Evolutionary conservation across 192 early-diverging fungal genomes (phyloP), one percentile per base, ranked within the genome.

Genomic region (Backusella mclennaniae): DNA sequence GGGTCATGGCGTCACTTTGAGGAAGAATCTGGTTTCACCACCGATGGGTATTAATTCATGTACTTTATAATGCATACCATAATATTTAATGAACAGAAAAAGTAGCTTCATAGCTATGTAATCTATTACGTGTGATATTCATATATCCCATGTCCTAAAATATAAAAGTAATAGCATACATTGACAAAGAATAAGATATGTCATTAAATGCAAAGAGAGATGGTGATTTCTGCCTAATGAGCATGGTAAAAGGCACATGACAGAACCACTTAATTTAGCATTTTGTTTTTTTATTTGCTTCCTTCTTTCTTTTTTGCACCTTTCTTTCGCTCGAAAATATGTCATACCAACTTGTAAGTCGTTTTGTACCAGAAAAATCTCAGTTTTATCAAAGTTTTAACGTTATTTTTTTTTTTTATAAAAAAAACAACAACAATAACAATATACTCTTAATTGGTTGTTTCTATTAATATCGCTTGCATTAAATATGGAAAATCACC

Each of bases 261-360:
- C 23, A 29, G 56, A 29, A 29, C 4, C 23, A 63, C 56, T 63
- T 63, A 63, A 29, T 63, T 63, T 63, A 63, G 56, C 9, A 29
- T 63, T 63, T 29, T 63, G 29, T 63, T 63, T n/a, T n/a, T 63
- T 29, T 63, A 63, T 63, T 63, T 59, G 23, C 11, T 59, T 59
- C 23, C 3, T 59, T 26, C 12, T 29, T 29, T 63, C 23, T 63
- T 63, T 63, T 63, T 26, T 14, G 26, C 12, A 63, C 12, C 56
- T 63, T 59, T 63, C 56, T 63, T 63, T 63, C 26, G 21, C 56
- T 63, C 56, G 8, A 14, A 12, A 63, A 9, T 12, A 63, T 63
- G 56, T 63, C 56, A 63, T 63, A 63, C 23, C 56, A 23, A 63
- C 56, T 63, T 63, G 56, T 63, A 63, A 63, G 56, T 63, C 0